Base-by-base conservation (phyloP, 1,284 basidiomycete species). In the Erythrobasidium hasegawianum region DNA sequence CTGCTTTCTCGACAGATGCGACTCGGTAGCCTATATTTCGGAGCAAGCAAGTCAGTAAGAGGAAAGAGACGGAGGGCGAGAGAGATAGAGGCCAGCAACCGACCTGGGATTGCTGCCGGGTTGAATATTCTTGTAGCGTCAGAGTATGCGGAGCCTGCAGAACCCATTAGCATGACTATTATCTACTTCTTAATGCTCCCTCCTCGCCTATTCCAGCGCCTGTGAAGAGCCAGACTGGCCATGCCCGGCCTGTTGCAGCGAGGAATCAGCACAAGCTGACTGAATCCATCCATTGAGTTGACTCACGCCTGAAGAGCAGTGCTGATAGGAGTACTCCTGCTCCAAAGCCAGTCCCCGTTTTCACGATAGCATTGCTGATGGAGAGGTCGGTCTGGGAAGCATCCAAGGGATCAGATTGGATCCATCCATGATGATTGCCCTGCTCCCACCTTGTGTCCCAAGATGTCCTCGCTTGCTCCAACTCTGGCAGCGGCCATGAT, bases 251-350 rank as follows among this genome's bases (percentile, higher is more conserved):
- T 97, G 11, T 33, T 11, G 11, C 33, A 4, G 78, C 47, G 68
- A 52, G 22, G 20, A 38, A 67, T 27, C n/a, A 24, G 16, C 39
- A n/a, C n/a, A n/a, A n/a, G n/a, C n/a, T n/a, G n/a, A n/a, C n/a
- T n/a, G n/a, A n/a, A n/a, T n/a, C n/a, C n/a, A n/a, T n/a, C n/a
- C n/a, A n/a, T n/a, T n/a, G n/a, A 18, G 8, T 5, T 18, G 40
- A 88, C 94, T 80, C 75, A 97, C 95, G 86, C 78, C 87, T 86
- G 86, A 97, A 97, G 77, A 97, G 83, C 71, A 97, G 84, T 70
- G 97, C 95, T 49, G 91, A 96, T 41, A 90, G 87, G 66, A 97
- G 86, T 68, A 98, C 90, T 76, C 95, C 95, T 52, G 87, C 88
- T 75, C 92, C 87, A 79, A 97, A 93, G 68, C 95, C 95, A 72